These are phyloP conservation scores for Flaveria brownii DNA, from an alignment of 129 eudicot genomes.

Conservation along the genomic window DNA sequence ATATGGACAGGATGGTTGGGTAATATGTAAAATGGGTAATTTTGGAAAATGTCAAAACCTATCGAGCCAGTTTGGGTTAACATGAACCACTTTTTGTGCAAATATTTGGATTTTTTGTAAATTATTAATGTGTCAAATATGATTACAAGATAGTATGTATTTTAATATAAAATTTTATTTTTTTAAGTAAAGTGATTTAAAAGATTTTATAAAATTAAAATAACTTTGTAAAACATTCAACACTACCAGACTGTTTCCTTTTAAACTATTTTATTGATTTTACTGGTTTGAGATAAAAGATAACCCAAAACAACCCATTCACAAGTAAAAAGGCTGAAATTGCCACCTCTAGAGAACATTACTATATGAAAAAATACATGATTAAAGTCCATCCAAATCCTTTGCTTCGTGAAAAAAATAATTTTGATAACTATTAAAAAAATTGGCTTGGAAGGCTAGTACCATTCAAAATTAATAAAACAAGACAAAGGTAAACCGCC, in stretches of 20 bases:
- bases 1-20: background rate
- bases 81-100: background rate
- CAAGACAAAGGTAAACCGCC: background rate
- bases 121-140: background rate
- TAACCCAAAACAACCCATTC: slow-evolving; percentile 3
- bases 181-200: background rate
- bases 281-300: background rate
- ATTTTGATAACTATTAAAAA: background rate
- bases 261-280: background rate
- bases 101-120: background rate
- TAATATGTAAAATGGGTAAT: background rate
- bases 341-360: background rate
- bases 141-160: background rate
- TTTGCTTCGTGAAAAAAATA: background rate
- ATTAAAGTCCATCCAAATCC: background rate
- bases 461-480: background rate
- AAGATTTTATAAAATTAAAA: background rate
- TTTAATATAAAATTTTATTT: too few relatives aligned
- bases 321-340: background rate
- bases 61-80: background rate
- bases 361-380: background rate
- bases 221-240: background rate
- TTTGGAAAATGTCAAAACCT: background rate
- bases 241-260: background rate
- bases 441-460: background rate